Conservation (phyloP, 129 eudicot genomes). For the Escallonia herrerae region DNA sequence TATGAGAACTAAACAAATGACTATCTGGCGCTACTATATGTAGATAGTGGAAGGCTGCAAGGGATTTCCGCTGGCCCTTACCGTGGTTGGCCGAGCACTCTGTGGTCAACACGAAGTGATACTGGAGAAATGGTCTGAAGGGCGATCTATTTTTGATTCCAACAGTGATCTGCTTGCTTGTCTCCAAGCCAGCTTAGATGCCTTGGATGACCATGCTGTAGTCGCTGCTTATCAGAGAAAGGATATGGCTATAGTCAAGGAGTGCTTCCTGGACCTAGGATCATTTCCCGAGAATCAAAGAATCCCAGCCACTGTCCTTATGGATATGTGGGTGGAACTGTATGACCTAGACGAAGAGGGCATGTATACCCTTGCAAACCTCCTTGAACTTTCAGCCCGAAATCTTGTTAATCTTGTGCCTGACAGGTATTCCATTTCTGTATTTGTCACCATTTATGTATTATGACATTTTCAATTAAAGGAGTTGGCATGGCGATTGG, state of each 20-base stretch:
- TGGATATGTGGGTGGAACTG: slow-evolving; percentile 39
- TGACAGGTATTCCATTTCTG: slow-evolving; percentile 16
- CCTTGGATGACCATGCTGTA: slow-evolving; percentile 15
- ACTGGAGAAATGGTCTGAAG: slow-evolving; percentile 33
- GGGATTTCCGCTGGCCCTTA: slow-evolving; percentile 59
- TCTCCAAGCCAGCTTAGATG: slow-evolving; percentile 32
- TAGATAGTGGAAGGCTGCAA: slow-evolving; percentile 45
- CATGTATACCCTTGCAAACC: slow-evolving; percentile 15
- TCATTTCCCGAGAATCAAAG: slow-evolving; percentile 35
- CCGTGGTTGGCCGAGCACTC: slow-evolving; percentile 40
- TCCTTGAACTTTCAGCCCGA: slow-evolving; percentile 16
- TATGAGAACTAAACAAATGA: not conserved
- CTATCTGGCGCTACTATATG: slow-evolving; percentile 2
- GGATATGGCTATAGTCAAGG: slow-evolving; percentile 11
- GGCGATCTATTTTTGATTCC: slow-evolving; percentile 30
- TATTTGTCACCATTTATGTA: too few relatives aligned
- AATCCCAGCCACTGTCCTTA: slow-evolving; percentile 20
- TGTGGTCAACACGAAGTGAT: slow-evolving; percentile 23
- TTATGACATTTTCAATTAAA: not conserved
- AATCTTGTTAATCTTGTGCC: slow-evolving; percentile 28
- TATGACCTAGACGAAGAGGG: slow-evolving; percentile 29
- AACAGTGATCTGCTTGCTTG: slow-evolving; percentile 20
- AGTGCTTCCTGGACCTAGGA: slow-evolving; percentile 36
- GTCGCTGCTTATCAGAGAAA: not conserved
- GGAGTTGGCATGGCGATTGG: not conserved